A percentile compares a stretch with the other conserved stretches of the same genome.
phyloP scores from a whole-genome alignment of 179 eudicot species.

The Silene vulgaris region DNA sequence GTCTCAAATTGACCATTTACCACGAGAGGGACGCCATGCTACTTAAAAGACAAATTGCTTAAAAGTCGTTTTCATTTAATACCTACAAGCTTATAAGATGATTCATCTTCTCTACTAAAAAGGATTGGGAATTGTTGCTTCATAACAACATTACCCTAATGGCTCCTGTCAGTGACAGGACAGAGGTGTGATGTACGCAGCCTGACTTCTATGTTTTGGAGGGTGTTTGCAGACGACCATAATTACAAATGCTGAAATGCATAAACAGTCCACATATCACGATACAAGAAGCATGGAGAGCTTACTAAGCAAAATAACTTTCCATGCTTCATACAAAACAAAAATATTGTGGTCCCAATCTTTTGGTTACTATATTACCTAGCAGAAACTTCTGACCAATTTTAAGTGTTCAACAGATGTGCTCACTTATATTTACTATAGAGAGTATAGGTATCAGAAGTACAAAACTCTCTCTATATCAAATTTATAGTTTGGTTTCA shows the following conservation, averaged over 20 bases:
- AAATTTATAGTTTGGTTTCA: not conserved
- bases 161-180: conserved; percentile 1
- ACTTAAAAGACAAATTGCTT: not conserved
- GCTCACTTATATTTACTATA: not conserved
- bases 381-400: not conserved
- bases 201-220: not conserved
- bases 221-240: not conserved
- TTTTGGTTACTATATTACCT: not conserved
- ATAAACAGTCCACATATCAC: not conserved
- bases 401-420: not conserved
- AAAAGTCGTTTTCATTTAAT: not conserved
- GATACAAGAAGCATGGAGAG: not conserved
- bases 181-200: not conserved
- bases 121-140: not conserved
- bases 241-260: not conserved
- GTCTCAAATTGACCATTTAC: not conserved
- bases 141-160: not conserved
- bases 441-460: not conserved
- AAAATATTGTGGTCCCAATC: too few relatives aligned
- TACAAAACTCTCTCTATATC: not conserved
- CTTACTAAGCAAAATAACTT: not conserved
- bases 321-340: too few relatives aligned
- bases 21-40: not conserved
- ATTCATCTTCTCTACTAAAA: not conserved
- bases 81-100: too few relatives aligned